phyloP scores from a whole-genome alignment of 768 basidiomycete species.

The Rhodosporidiobolus odoratus region DNA sequence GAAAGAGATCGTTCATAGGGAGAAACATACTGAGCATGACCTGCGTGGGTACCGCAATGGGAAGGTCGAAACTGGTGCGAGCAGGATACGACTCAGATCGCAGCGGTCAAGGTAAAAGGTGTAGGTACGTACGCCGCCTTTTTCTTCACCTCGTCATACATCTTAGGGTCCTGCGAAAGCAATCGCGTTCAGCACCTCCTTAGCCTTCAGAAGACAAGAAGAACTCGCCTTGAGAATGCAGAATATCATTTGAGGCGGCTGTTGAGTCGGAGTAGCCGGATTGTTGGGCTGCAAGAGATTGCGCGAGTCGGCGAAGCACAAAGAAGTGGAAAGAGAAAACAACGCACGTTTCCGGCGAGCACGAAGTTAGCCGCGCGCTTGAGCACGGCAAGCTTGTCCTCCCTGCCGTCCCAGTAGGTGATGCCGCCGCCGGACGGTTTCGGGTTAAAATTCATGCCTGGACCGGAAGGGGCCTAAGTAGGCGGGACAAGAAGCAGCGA shows the following conservation, averaged over 20 bases:
- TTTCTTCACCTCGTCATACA: constrained; percentile 31
- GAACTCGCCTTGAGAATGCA: constrained; percentile 11
- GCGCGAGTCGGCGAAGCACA: not conserved
- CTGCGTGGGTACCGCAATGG: constrained; percentile 17
- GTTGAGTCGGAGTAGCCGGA: constrained; percentile 1
- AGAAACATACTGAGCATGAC: constrained; percentile 11
- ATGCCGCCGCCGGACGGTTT: not conserved
- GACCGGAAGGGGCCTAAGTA: not conserved
- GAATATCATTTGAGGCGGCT: constrained; percentile 27
- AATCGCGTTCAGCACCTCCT: too few relatives aligned
- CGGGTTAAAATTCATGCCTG: constrained; percentile 2
- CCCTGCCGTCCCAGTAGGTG: constrained; percentile 1
- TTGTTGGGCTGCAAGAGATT: constrained; percentile 4
- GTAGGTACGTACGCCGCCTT: not conserved
- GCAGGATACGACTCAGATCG: not conserved
- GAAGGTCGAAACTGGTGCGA: constrained; percentile 12
- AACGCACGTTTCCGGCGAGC: not conserved
- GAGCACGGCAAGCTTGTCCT: not conserved
- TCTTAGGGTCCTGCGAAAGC: constrained; percentile 20
- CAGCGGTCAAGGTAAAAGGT: not conserved
- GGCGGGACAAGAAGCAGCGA: not conserved
- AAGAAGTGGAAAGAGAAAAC: too few relatives aligned
- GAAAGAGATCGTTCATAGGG: too few relatives aligned
- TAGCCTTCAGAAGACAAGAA: too few relatives aligned
- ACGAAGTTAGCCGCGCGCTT: not conserved